These are phyloP conservation scores for Krasilnikovozyma curviuscula DNA, from an alignment of 768 basidiomycete genomes.

Conservation along the genomic window DNA sequence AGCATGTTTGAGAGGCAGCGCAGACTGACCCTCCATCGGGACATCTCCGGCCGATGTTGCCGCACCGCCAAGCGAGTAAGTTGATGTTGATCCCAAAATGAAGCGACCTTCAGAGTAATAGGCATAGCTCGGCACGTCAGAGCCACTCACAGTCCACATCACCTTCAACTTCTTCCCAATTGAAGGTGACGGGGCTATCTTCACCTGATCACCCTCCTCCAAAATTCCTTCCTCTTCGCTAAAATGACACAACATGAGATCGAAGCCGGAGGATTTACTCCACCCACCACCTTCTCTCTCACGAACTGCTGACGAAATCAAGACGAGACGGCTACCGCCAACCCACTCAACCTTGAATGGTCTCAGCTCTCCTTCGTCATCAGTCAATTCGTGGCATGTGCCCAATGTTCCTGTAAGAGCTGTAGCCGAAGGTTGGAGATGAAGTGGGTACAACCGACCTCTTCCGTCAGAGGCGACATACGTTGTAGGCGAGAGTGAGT, in stretches of 20 bases:
- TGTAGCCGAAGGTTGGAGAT: conserved; percentile 3
- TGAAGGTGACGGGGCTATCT: neutral
- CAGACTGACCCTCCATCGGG: too few relatives aligned
- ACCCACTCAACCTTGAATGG: conserved; percentile 13
- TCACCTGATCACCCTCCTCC: neutral
- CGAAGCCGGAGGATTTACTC: conserved; percentile 5
- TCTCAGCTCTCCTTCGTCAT: neutral
- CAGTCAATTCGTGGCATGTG: conserved; percentile 2
- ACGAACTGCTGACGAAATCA: neutral
- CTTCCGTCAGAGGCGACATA: conserved; percentile 49
- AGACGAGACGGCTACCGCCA: neutral
- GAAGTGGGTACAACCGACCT: conserved; percentile 45
- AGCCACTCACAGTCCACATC: conserved; percentile 1
- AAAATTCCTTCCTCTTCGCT: neutral
- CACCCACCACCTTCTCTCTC: neutral
- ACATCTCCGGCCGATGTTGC: too few relatives aligned
- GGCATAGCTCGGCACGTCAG: neutral
- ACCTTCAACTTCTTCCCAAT: conserved; percentile 2
- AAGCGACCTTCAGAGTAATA: neutral
- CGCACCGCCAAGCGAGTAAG: conserved; percentile 2
- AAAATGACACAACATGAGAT: conserved; percentile 1
- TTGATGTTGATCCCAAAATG: conserved; percentile 2
- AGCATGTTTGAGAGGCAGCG: conserved; percentile 24
- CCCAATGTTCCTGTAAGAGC: neutral
- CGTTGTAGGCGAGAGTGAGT: conserved; percentile 35